Conservation (phyloP, 331 rosid species). For the Acacia pycnantha region DNA sequence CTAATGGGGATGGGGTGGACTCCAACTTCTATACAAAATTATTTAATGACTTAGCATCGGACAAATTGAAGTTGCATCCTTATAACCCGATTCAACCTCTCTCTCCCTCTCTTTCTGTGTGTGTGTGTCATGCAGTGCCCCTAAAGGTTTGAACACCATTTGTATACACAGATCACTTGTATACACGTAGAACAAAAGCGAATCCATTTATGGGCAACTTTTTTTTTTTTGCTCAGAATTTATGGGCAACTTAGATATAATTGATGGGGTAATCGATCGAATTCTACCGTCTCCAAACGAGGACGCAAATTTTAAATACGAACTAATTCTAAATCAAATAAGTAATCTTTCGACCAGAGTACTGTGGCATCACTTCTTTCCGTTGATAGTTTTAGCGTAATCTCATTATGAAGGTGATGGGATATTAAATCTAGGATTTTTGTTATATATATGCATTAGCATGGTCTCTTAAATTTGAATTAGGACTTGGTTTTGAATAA, state of each 20-base stretch:
- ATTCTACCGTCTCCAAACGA: background rate
- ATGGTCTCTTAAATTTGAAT: background rate
- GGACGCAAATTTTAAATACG: background rate
- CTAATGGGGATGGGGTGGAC: slow-evolving; percentile 42
- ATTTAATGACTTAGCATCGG: background rate
- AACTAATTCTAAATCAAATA: background rate
- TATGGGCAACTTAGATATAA: background rate
- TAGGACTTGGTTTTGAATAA: background rate
- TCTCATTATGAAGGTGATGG: background rate
- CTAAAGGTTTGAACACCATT: background rate
- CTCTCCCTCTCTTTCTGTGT: background rate
- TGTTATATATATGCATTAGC: background rate
- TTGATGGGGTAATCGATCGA: background rate
- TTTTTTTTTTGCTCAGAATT: too few relatives aligned
- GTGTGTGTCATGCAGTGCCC: background rate
- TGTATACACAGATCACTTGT: background rate
- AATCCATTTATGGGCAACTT: background rate
- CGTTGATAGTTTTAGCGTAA: background rate
- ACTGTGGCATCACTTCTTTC: background rate
- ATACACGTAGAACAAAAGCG: background rate
- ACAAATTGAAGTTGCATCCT: background rate
- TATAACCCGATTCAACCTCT: background rate
- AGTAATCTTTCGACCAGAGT: background rate
- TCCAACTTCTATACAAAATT: slow-evolving; percentile 26
- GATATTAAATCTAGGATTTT: background rate